Evolutionary conservation across 306 rosid species (phyloP).

Genomic region (Fragaria vesca): DNA sequence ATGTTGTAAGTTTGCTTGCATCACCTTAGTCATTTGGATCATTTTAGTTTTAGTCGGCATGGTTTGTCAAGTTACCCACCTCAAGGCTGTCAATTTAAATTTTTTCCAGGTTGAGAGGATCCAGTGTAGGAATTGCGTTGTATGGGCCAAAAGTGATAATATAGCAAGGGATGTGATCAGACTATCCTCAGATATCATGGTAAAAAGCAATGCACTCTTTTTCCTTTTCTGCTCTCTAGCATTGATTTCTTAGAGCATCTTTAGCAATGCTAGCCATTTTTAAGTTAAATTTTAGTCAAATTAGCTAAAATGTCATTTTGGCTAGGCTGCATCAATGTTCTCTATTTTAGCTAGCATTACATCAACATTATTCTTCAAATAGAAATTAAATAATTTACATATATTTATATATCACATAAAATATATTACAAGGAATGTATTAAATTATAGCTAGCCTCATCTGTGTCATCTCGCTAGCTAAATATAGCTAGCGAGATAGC

Average conservation of each 20-base stretch:
- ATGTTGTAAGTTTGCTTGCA: constrained; percentile 59
- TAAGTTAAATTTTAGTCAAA: too few species aligned
- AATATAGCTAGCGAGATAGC: too few species aligned
- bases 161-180: constrained; percentile 77
- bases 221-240: not conserved
- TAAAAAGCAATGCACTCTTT: constrained; percentile 27
- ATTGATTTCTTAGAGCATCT: not conserved
- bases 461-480: too few species aligned
- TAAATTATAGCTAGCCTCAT: too few species aligned
- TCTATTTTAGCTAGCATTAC: too few species aligned
- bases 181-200: constrained; percentile 58
- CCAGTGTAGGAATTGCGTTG: constrained; percentile 65
- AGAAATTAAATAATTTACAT: too few species aligned
- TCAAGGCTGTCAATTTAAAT: constrained; percentile 5
- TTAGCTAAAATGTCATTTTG: too few species aligned
- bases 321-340: too few species aligned
- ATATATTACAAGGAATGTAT: too few species aligned
- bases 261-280: too few species aligned
- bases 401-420: too few species aligned
- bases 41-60: not conserved
- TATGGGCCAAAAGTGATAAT: constrained; percentile 90
- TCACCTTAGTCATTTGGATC: constrained; percentile 5
- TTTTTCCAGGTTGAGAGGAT: constrained; percentile 65
- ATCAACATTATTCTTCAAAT: too few species aligned
- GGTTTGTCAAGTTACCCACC: constrained; percentile 13